Evolutionary conservation across 257 asterid species (phyloP).

Genomic region (Perilla frutescens): DNA sequence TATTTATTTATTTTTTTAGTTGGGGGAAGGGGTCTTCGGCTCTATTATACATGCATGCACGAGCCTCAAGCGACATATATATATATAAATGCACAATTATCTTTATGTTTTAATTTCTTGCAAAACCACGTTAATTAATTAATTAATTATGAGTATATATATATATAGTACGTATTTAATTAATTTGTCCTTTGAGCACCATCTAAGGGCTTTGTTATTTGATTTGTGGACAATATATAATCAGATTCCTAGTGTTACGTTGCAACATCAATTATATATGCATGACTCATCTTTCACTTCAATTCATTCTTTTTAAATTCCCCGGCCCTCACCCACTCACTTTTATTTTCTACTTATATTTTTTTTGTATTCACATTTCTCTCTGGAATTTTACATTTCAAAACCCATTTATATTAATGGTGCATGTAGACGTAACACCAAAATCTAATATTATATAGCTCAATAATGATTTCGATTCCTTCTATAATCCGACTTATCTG

Average conservation of each 20-base stretch:
- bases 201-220: constrained; percentile 42
- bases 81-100: too few species aligned
- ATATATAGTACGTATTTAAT: too few species aligned
- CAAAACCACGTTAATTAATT: too few species aligned
- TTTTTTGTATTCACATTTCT: constrained; percentile 19
- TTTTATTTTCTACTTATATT: constrained; percentile 9
- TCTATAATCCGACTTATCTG: not conserved
- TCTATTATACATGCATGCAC: too few species aligned
- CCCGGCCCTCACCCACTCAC: constrained; percentile 15
- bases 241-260: constrained; percentile 45
- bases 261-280: constrained; percentile 23
- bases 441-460: not conserved
- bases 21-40: too few species aligned
- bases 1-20: too few species aligned
- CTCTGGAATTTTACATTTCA: constrained; percentile 4
- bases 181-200: constrained; percentile 53
- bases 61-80: too few species aligned
- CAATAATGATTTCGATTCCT: not conserved
- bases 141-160: too few species aligned
- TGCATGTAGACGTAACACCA: constrained; percentile 21
- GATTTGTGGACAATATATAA: constrained; percentile 24
- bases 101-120: too few species aligned
- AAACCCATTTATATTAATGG: not conserved
- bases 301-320: not conserved
- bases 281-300: constrained; percentile 63